phyloP scores from a whole-genome alignment of 1,139 yeast species.

The Pichia sp. region DNA sequence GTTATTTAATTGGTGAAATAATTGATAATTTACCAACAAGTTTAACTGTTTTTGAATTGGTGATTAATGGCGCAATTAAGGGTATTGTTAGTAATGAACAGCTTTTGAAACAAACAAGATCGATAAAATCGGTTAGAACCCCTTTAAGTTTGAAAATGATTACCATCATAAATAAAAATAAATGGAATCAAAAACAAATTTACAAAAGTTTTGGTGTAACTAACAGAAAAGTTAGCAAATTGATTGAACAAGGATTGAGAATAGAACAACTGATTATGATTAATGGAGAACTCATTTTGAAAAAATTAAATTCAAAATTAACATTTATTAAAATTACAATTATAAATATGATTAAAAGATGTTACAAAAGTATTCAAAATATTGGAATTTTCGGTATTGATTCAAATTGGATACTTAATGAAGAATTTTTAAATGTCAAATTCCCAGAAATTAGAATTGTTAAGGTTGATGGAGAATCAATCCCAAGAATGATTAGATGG shows the following conservation, averaged over 20 bases:
- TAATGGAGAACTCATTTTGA: neutral
- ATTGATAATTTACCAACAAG: neutral
- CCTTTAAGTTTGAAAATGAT: conserved; percentile 4
- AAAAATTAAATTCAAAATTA: neutral
- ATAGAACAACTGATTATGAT: neutral
- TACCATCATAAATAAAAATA: conserved; percentile 2
- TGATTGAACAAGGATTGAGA: neutral
- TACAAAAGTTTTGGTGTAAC: neutral
- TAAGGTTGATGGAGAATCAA: conserved; percentile 7
- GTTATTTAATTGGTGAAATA: neutral
- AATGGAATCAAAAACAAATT: conserved; percentile 4
- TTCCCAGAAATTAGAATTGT: conserved; percentile 1
- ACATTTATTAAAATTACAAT: neutral
- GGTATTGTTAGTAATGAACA: neutral
- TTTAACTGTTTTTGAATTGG: conserved; percentile 3
- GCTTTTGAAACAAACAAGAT: neutral
- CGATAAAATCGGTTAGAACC: neutral
- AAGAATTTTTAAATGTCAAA: neutral
- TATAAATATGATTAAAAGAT: neutral
- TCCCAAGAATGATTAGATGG: conserved; percentile 1
- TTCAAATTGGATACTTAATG: conserved; percentile 3
- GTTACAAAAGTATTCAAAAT: conserved; percentile 2
- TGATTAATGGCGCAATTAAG: conserved; percentile 1
- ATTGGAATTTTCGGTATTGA: conserved; percentile 10
- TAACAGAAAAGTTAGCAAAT: neutral